Conservation (phyloP, 306 rosid genomes). For the Mimosa bimucronata region DNA sequence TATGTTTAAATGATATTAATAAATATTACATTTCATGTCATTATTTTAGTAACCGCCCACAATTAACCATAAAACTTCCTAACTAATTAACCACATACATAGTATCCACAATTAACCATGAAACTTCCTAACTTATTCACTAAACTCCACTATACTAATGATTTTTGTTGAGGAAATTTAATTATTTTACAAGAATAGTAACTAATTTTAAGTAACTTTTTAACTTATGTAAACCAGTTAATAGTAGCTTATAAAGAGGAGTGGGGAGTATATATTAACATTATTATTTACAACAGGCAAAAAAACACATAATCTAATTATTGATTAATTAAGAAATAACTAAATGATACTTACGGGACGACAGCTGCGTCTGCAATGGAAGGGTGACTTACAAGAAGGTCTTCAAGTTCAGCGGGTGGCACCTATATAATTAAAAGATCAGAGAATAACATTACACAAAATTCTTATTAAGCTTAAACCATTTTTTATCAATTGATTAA, state of each 20-base stretch:
- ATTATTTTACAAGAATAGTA: background rate
- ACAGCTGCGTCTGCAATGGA: constrained; percentile 91
- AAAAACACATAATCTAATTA: background rate
- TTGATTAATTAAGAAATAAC: background rate
- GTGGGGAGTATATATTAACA: background rate
- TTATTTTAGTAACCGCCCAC: no score
- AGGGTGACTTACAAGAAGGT: constrained; percentile 77
- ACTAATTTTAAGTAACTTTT: background rate
- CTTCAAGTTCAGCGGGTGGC: constrained; percentile 93
- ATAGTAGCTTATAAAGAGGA: background rate
- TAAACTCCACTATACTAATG: background rate
- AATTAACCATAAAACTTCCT: background rate
- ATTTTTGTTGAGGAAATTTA: background rate
- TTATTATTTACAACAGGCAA: background rate
- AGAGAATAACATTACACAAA: background rate
- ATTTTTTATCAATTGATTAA: background rate
- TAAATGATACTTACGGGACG: constrained; percentile 71
- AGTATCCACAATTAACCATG: no score
- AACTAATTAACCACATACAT: background rate
- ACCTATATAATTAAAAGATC: constrained; percentile 54
- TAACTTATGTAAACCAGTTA: background rate
- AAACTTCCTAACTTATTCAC: no score
- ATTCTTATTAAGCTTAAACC: background rate
- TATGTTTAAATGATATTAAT: background rate
- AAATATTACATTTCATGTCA: background rate